Percentiles rank a stretch among this genome's conserved stretches.
Conservation (phyloP, 2,329 filamentous ascomycete species). For the Neocucurbitaria cava region DNA sequence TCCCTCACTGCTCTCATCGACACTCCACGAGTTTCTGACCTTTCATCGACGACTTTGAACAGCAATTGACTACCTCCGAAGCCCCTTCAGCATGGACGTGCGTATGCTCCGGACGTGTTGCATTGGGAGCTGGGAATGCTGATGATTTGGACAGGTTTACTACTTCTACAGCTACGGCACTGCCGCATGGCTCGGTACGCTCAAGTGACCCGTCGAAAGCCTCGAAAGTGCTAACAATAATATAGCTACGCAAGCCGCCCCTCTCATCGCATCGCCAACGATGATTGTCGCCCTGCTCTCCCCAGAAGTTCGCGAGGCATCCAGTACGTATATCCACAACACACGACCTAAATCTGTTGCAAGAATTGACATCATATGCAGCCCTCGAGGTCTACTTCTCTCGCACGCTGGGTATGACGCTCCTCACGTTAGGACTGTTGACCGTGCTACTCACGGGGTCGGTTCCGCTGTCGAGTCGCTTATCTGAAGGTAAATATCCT, state of each 20-base stretch:
- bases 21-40: background rate
- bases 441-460: slow-evolving; percentile 74
- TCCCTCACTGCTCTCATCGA: background rate
- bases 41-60: background rate
- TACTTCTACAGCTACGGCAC: slow-evolving; percentile 54
- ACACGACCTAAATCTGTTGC: background rate
- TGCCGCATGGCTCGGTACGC: slow-evolving; percentile 50
- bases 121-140: slow-evolving; percentile 11
- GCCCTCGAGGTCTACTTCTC: slow-evolving; percentile 76
- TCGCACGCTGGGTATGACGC: slow-evolving; percentile 71
- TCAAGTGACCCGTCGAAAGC: background rate
- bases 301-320: slow-evolving; percentile 62
- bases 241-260: slow-evolving; percentile 53
- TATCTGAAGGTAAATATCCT: slow-evolving; percentile 38
- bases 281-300: slow-evolving; percentile 67
- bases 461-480: slow-evolving; percentile 67
- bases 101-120: background rate
- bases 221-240: slow-evolving; percentile 12
- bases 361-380: slow-evolving; percentile 31
- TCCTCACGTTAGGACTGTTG: slow-evolving; percentile 69
- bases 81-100: slow-evolving; percentile 11
- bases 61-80: background rate
- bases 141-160: slow-evolving; percentile 46
- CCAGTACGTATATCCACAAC: slow-evolving; percentile 52
- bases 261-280: slow-evolving; percentile 66